Evolutionary conservation across 2,329 filamentous ascomycete genomes (phyloP).

Genomic region (Tolypocladium inflatum): DNA sequence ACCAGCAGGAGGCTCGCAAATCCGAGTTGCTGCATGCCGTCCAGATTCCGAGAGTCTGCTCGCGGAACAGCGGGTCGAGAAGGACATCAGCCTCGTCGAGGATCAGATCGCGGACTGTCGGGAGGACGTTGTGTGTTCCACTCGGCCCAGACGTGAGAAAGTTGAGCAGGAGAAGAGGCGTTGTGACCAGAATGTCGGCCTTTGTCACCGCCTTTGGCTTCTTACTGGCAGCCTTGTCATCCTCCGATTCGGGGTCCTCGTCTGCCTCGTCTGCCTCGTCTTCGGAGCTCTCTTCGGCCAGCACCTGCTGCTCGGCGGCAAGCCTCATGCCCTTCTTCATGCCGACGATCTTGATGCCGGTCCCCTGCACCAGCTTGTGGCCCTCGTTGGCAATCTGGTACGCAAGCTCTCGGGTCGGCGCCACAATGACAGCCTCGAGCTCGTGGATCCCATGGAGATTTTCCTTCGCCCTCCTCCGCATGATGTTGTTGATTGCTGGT

Average conservation of each 20-base stretch:
- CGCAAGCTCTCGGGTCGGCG: slow-evolving; percentile 70
- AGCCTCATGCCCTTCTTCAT: slow-evolving; percentile 82
- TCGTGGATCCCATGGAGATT: slow-evolving; percentile 29
- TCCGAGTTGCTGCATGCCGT: slow-evolving; percentile 59
- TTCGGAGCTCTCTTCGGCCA: slow-evolving; percentile 27
- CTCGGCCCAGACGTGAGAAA: slow-evolving; percentile 45
- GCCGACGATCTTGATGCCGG: slow-evolving; percentile 67
- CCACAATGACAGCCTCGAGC: slow-evolving; percentile 61
- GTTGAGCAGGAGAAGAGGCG: slow-evolving; percentile 59
- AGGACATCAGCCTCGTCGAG: slow-evolving; percentile 95
- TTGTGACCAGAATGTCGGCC: slow-evolving; percentile 30
- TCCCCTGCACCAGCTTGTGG: slow-evolving; percentile 67
- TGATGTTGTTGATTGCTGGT: slow-evolving; percentile 69
- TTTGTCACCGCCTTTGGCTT: slow-evolving; percentile 20
- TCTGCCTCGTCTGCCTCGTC: slow-evolving; percentile 20
- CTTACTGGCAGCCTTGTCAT: slow-evolving; percentile 20
- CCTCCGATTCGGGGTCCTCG: slow-evolving; percentile 21
- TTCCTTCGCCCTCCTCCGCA: slow-evolving; percentile 43
- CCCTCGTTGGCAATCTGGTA: slow-evolving; percentile 79
- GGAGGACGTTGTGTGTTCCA: slow-evolving; percentile 40
- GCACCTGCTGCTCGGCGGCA: slow-evolving; percentile 33
- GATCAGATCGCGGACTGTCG: slow-evolving; percentile 63
- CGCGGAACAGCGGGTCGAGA: slow-evolving; percentile 79
- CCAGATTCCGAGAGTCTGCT: slow-evolving; percentile 83
- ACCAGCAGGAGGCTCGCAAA: slow-evolving; percentile 81